Conservation (phyloP, 2,329 filamentous ascomycete genomes). For the Fusarium odoratissimum region DNA sequence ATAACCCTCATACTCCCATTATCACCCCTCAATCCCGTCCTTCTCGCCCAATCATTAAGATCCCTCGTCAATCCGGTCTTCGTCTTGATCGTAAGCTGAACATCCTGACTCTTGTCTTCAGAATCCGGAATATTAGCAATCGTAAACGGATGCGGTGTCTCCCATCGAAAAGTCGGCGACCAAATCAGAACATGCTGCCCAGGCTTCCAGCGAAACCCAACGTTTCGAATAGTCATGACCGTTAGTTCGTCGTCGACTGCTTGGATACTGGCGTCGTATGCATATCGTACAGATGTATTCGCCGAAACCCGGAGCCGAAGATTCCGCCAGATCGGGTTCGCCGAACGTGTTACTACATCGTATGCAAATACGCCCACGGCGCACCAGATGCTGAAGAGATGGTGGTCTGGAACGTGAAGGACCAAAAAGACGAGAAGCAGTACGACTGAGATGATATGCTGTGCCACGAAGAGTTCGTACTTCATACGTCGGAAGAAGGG, state of each 20-base stretch:
- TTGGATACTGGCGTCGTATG: conserved; percentile 31
- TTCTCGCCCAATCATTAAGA: conserved; percentile 41
- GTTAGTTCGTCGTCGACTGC: conserved; percentile 40
- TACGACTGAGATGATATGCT: conserved; percentile 42
- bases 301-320: conserved; percentile 32
- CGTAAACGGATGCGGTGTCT: conserved; percentile 44
- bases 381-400: conserved; percentile 46
- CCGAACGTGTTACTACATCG: conserved; percentile 43
- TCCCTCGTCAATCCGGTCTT: conserved; percentile 39
- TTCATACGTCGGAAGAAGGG: conserved; percentile 42
- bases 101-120: conserved; percentile 24
- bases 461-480: conserved; percentile 47
- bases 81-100: conserved; percentile 40
- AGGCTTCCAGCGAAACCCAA: conserved; percentile 30
- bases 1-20: conserved; percentile 32
- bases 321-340: conserved; percentile 44
- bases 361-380: conserved; percentile 42
- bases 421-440: conserved; percentile 38
- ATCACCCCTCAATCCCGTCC: conserved; percentile 14
- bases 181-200: conserved; percentile 46
- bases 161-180: conserved; percentile 39
- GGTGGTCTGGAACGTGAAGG: conserved; percentile 43
- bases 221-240: conserved; percentile 33
- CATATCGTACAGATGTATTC: conserved; percentile 26
- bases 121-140: conserved; percentile 30